A percentile compares a stretch with the other conserved stretches of the same genome.
Evolutionary conservation across 2,329 filamentous ascomycete genomes (phyloP).

Genomic region (Xylariaceae sp.): DNA sequence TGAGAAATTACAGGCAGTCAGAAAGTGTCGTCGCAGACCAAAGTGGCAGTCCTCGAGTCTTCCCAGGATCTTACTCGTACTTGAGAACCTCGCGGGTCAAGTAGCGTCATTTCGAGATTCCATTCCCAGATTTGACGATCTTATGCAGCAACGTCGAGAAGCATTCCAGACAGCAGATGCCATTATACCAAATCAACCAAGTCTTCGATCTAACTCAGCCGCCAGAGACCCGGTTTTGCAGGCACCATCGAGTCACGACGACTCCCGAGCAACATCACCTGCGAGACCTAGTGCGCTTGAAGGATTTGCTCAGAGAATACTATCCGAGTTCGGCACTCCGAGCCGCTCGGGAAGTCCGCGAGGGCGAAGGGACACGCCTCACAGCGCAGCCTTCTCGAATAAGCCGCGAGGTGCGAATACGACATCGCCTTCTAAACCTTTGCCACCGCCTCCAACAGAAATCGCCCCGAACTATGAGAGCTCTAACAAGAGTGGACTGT

Average conservation of each 20-base stretch:
- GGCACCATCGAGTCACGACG: conserved; percentile 37
- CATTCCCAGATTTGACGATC: conserved; percentile 68
- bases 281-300: conserved; percentile 53
- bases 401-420: conserved; percentile 26
- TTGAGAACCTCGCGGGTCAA: conserved; percentile 60
- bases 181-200: conserved; percentile 37
- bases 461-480: conserved; percentile 37
- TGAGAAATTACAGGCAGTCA: conserved; percentile 44
- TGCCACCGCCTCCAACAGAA: conserved; percentile 41
- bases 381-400: conserved; percentile 25
- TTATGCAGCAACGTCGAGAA: conserved; percentile 62
- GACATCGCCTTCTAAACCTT: conserved; percentile 33
- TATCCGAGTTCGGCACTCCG: conserved; percentile 56
- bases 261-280: conserved; percentile 49
- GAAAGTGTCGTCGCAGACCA: conserved; percentile 50
- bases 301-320: conserved; percentile 58
- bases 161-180: conserved; percentile 59
- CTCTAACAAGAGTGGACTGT: conserved; percentile 28
- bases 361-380: conserved; percentile 44
- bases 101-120: conserved; percentile 58
- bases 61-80: conserved; percentile 51
- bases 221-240: conserved; percentile 32
- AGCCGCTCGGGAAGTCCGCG: conserved; percentile 48
- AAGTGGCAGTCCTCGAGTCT: conserved; percentile 48
- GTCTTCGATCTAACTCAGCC: conserved; percentile 23